Evolutionary conservation across 2,329 filamentous ascomycete genomes (phyloP), one percentile per base, ranked within the genome.

Genomic region (Scleromitrula shiraiana): DNA sequence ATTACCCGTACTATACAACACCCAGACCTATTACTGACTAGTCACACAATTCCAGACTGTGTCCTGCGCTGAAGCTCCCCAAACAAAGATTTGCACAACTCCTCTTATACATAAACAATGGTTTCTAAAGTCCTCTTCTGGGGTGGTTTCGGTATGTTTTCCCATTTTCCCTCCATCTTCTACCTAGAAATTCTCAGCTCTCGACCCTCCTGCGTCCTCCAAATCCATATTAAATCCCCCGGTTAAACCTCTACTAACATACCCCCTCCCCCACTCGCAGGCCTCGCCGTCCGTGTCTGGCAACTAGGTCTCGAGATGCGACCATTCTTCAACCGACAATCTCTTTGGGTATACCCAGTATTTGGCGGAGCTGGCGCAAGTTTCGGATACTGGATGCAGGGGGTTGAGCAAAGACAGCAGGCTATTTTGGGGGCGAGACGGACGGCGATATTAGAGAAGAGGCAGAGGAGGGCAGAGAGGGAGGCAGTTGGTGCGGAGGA

Each of bases 271-370:
- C n/a, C 19, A 12, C n/a, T n/a, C n/a, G 15, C 61, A 98, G 93
- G 93, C 75, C 72, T 96, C 62, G 89, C 86, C 65, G 85, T 90
- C 65, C 87, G 91, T 62, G 79, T 93, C 70, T 96, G 90, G 88
- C 93, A 97, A 71, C 83, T 98, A 67, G 93, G 91, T 64, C 93
- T 98, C 67, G 89, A 98, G 74, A 95, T 95, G 89, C 88, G 90
- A 54, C 93, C 91, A 44, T 83, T 96, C 69, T 88, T 97, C 77
- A 83, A 85, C 71, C 80, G 77, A 64, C 76, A 84, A 65, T 85
- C 85, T 47, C 80, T 95, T 63, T 94, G 88, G 85, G 88, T 82
- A 43, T 98, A 95, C 73, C 93, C 93, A 47, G 71, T 91, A 60
- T 98, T 93, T 70, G 90, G 83, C 50, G 78, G 78, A 59, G 80